Percentiles rank a stretch among this genome's conserved stretches.
Conservation (phyloP, 257 asterid species). For the Datura wrightii region DNA sequence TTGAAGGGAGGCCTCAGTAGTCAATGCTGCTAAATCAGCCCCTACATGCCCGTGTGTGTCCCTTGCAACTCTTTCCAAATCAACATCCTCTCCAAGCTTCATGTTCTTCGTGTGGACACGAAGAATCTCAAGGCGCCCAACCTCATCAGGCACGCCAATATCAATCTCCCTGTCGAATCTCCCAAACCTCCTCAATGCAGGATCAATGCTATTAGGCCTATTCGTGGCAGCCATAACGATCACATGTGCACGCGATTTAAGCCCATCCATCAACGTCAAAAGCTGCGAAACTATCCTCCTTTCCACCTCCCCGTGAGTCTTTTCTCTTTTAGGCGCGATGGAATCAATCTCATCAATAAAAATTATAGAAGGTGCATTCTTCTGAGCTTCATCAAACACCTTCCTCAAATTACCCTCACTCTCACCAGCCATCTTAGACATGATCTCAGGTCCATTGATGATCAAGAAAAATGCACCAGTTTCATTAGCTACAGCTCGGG, state of each 20-base stretch:
- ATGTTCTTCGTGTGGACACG: not conserved
- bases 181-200: constrained; percentile 10
- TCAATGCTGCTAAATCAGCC: not conserved
- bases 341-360: constrained; percentile 64
- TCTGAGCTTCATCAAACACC: constrained; percentile 61
- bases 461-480: constrained; percentile 59
- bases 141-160: not conserved
- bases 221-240: constrained; percentile 61
- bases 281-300: constrained; percentile 63
- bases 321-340: constrained; percentile 62
- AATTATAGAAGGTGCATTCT: constrained; percentile 40
- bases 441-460: constrained; percentile 45
- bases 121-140: not conserved
- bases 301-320: constrained; percentile 62
- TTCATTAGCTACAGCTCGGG: constrained; percentile 63
- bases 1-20: not conserved
- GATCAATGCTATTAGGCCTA: constrained; percentile 37
- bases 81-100: not conserved
- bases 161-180: not conserved
- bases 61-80: not conserved
- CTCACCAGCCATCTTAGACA: constrained; percentile 65
- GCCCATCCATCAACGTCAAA: constrained; percentile 58
- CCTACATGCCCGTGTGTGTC: not conserved
- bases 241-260: constrained; percentile 59
- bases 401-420: constrained; percentile 63